Conservation (phyloP, 2,329 filamentous ascomycete genomes). For the Pyrenochaeta sp. region DNA sequence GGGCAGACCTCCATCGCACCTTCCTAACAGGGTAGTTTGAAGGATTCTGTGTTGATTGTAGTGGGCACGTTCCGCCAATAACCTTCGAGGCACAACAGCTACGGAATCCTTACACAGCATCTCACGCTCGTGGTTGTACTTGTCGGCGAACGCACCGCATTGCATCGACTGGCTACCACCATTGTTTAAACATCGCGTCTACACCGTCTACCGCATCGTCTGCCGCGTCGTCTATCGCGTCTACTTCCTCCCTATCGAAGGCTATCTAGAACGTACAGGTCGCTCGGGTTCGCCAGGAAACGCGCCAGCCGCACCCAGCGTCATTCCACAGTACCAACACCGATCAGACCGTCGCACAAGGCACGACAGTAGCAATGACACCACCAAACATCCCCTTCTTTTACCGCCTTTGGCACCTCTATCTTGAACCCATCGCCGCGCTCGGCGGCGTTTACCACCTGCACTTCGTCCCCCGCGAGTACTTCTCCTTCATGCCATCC, state of each 20-base stretch:
- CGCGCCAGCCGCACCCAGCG: neutral
- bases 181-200: neutral
- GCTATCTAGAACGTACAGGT: neutral
- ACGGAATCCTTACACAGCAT: neutral
- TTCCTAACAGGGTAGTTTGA: neutral
- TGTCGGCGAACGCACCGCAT: neutral
- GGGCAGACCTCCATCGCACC: neutral
- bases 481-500: slow-evolving; percentile 69
- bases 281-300: neutral
- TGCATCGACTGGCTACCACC: neutral
- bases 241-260: neutral
- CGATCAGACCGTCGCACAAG: slow-evolving; percentile 1
- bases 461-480: slow-evolving; percentile 59
- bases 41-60: slow-evolving; percentile 9
- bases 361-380: slow-evolving; percentile 14
- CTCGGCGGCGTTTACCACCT: slow-evolving; percentile 63
- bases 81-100: neutral
- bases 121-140: neutral
- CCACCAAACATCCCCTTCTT: slow-evolving; percentile 57
- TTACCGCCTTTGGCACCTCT: slow-evolving; percentile 77
- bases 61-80: slow-evolving; percentile 22
- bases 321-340: neutral
- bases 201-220: neutral
- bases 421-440: slow-evolving; percentile 69
- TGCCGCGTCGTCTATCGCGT: neutral